Evolutionary conservation across 2,329 filamentous ascomycete genomes (phyloP).

Genomic region (Exserohilum turcica): DNA sequence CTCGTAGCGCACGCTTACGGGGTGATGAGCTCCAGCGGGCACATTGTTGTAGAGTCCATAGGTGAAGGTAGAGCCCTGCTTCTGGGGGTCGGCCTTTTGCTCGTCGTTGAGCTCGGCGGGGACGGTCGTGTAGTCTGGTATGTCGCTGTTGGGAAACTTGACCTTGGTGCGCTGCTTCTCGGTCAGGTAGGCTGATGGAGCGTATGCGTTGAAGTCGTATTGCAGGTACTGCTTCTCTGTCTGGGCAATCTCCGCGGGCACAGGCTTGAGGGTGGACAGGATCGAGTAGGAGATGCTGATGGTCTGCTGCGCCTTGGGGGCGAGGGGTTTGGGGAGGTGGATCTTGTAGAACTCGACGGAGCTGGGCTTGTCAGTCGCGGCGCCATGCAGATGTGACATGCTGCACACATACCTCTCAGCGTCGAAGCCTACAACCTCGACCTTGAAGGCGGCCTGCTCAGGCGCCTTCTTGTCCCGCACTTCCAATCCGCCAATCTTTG

Average conservation of each 20-base stretch:
- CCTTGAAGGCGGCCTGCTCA: conserved; percentile 68
- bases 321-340: conserved; percentile 74
- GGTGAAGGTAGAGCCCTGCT: conserved; percentile 81
- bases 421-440: conserved; percentile 68
- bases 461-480: conserved; percentile 89
- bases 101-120: conserved; percentile 62
- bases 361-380: conserved; percentile 28
- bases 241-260: conserved; percentile 83
- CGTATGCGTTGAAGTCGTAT: conserved; percentile 85
- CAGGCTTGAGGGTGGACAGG: conserved; percentile 76
- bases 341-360: conserved; percentile 78
- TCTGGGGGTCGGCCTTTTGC: conserved; percentile 72
- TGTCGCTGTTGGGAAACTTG: conserved; percentile 77
- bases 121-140: conserved; percentile 85
- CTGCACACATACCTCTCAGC: conserved; percentile 53
- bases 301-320: conserved; percentile 78
- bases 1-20: conserved; percentile 84
- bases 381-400: neutral
- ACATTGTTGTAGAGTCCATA: conserved; percentile 89
- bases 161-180: conserved; percentile 96
- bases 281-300: conserved; percentile 85
- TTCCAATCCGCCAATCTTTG: conserved; percentile 81
- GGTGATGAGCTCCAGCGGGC: conserved; percentile 74
- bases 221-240: conserved; percentile 83
- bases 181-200: conserved; percentile 80